These are phyloP conservation scores for Annona cherimola DNA, from an alignment of 164 flowering plant genomes.

Conservation along the genomic window DNA sequence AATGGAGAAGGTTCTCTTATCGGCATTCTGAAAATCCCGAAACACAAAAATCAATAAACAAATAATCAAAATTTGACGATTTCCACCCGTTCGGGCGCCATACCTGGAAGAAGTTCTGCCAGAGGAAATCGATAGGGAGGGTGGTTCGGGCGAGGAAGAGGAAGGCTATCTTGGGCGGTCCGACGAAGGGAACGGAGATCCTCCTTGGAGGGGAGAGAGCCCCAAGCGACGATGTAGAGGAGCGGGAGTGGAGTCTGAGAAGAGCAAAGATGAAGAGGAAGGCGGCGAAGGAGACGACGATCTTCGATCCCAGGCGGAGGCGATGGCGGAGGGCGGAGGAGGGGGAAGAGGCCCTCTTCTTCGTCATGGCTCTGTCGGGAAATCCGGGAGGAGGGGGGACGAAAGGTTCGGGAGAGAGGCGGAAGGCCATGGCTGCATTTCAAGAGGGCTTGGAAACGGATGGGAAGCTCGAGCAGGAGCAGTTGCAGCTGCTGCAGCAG, in stretches of 20 bases:
- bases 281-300: conserved; percentile 35
- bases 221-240: neutral
- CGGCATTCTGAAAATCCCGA: conserved; percentile 27
- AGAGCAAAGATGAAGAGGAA: conserved; percentile 37
- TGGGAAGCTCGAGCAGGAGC: neutral
- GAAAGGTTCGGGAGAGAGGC: neutral
- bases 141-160: conserved; percentile 60
- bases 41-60: neutral
- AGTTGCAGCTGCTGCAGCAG: neutral
- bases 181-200: conserved; percentile 22
- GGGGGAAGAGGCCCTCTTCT: neutral
- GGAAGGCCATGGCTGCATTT: neutral
- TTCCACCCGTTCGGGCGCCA: neutral
- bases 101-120: conserved; percentile 66
- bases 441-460: neutral
- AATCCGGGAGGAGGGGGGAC: neutral
- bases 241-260: conserved; percentile 31
- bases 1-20: conserved; percentile 55
- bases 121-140: conserved; percentile 93
- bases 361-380: neutral
- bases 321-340: neutral
- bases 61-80: neutral
- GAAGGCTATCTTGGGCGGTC: conserved; percentile 70
- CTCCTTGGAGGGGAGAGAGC: neutral
- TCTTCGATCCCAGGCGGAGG: conserved; percentile 31